phyloP scores from a whole-genome alignment of 495 filamentous ascomycete species.

The Aspergillus affinis region DNA sequence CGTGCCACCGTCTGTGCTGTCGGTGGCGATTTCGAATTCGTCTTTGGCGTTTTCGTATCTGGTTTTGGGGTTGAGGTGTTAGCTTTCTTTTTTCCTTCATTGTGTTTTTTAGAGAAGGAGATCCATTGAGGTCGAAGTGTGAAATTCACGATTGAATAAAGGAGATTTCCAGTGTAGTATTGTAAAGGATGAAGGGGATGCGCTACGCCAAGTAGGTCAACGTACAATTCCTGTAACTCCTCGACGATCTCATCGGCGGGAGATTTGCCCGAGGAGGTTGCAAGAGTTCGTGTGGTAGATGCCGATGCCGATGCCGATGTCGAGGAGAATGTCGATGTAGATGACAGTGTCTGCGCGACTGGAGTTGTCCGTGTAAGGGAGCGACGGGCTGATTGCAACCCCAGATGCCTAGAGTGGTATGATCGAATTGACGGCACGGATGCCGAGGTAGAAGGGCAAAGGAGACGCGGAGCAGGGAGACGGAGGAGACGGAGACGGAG shows the following conservation, averaged over 20 bases:
- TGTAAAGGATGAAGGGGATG: neutral
- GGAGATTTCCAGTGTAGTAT: too few relatives aligned
- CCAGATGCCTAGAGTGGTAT: neutral
- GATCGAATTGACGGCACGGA: neutral
- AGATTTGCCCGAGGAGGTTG: conserved; percentile 17
- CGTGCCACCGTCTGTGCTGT: conserved; percentile 40
- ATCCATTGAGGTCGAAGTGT: neutral
- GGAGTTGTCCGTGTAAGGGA: neutral
- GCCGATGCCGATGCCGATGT: neutral
- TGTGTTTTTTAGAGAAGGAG: neutral
- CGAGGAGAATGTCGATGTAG: too few relatives aligned
- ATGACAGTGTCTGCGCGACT: too few relatives aligned
- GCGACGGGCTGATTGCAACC: neutral
- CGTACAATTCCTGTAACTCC: conserved; percentile 43
- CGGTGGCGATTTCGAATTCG: conserved; percentile 50
- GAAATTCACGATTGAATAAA: neutral
- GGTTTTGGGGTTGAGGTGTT: conserved; percentile 4
- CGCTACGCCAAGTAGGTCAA: neutral
- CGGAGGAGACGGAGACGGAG: neutral
- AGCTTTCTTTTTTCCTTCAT: neutral
- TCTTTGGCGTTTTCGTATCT: conserved; percentile 45
- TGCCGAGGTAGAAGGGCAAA: neutral
- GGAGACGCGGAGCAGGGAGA: conserved; percentile 1
- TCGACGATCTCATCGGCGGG: conserved; percentile 42
- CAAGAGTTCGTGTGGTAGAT: conserved; percentile 1